Conservation (phyloP, 192 early-diverging fungal genomes). For the Gonapodya prolifera region DNA sequence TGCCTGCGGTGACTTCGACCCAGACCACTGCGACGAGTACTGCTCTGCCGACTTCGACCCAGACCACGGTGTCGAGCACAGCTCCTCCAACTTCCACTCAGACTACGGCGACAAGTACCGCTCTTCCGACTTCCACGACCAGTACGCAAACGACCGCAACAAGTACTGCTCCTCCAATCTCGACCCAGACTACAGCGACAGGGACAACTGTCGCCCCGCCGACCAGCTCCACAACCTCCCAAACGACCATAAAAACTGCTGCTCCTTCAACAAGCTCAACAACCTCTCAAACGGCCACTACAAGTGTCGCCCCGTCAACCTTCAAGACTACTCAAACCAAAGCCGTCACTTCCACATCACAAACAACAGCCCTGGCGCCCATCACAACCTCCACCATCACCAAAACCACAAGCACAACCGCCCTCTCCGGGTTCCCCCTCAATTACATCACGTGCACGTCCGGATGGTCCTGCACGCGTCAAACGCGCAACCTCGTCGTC, state of each 20-base stretch:
- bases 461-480: neutral
- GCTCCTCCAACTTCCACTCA: neutral
- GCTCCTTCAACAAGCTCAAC: neutral
- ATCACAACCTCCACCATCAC: neutral
- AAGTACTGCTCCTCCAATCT: neutral
- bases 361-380: neutral
- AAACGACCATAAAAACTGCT: neutral
- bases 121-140: neutral
- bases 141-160: neutral
- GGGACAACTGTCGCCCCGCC: neutral
- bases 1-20: neutral
- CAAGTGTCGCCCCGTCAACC: neutral
- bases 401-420: neutral
- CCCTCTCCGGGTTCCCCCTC: neutral
- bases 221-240: neutral
- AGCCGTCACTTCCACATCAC: neutral
- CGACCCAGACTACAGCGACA: neutral
- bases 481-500: neutral
- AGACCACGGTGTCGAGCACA: neutral
- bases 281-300: neutral
- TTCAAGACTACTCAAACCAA: neutral
- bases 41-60: neutral
- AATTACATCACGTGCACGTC: neutral
- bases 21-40: neutral
- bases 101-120: no score